Evolutionary conservation across 2,329 filamentous ascomycete species (phyloP), one percentile per base, ranked within the genome.

Genomic region (Hawksworthiomyces lignivorus): DNA sequence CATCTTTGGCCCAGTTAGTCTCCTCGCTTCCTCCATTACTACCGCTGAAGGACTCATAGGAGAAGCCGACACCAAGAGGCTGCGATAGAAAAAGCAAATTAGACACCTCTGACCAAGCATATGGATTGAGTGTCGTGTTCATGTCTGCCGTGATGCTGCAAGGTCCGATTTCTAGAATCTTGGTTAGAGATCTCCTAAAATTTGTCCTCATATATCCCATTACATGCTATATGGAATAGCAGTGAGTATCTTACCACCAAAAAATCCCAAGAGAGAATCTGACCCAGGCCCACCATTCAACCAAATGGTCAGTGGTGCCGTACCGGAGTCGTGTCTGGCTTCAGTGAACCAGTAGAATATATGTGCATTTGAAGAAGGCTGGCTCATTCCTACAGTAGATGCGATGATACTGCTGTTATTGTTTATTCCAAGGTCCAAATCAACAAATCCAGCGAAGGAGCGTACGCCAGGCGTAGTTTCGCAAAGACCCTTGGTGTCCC

Each of bases 31-130:
- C 27, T n/a, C 28, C 8, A 20, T 19, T 17, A 61, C 48, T 77
- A 67, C 68, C 71, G 78, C 65, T 14, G 37, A 54, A 47, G 12
- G 20, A 49, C 30, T 55, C 50, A 35, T 60, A 58, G 19, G 55
- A 58, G 48, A 57, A 56, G 9, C 56, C 56, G 2, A 53, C 52
- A 36, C 52, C 56, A 44, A 55, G 50, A 1, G 55, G 80, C 57
- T 83, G 73, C 53, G 84, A 79, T 47, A 83, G 77, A 56, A 78
- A 82, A 7, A 83, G 69, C 67, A 81, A 72, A 46, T 81, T 81
- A 45, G 69, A 72, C 18, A 29, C 34, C 24, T 44, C 40, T 28
- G 40, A 35, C 73, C 74, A 80, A 3, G 72, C 72, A 62, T 72
- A 79, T 0, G 73, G 72, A 45, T 80, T 80, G 19, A 63, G 45